phyloP scores from a whole-genome alignment of 2,329 filamentous ascomycete species.

The Fusarium devonianum region DNA sequence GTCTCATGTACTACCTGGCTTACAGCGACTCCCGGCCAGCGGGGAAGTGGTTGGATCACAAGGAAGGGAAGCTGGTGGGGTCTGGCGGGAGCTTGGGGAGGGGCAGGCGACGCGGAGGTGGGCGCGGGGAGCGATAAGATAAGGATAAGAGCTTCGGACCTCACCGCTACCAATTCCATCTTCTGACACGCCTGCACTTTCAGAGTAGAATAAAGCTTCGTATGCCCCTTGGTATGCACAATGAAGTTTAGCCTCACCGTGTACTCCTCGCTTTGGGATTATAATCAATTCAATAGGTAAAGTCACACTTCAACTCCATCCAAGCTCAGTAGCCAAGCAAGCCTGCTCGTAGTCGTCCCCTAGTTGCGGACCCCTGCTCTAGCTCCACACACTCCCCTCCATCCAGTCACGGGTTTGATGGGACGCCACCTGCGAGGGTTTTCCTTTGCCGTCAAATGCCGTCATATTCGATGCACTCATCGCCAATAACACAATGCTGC shows the following conservation, averaged over 20 bases:
- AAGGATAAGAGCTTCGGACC: conserved; percentile 44
- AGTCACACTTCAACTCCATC: no score
- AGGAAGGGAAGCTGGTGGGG: conserved; percentile 28
- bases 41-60: conserved; percentile 27
- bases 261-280: no score
- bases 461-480: conserved; percentile 37
- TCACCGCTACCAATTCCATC: conserved; percentile 27
- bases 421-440: conserved; percentile 22
- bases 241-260: no score
- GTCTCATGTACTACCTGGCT: conserved; percentile 29
- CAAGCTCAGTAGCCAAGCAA: no score
- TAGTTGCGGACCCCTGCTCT: no score
- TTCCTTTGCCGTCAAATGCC: conserved; percentile 27
- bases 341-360: no score
- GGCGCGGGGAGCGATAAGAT: conserved; percentile 42
- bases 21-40: conserved; percentile 15
- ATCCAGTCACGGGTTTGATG: conserved; percentile 2
- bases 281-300: no score
- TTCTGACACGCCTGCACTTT: background rate
- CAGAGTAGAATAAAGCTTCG: no score
- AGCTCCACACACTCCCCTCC: no score
- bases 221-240: background rate
- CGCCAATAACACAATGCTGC: conserved; percentile 12
- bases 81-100: conserved; percentile 23
- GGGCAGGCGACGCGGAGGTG: conserved; percentile 29